Base-by-base conservation (phyloP, 2,329 filamentous ascomycete genomes). In the Aspergillus felis region DNA sequence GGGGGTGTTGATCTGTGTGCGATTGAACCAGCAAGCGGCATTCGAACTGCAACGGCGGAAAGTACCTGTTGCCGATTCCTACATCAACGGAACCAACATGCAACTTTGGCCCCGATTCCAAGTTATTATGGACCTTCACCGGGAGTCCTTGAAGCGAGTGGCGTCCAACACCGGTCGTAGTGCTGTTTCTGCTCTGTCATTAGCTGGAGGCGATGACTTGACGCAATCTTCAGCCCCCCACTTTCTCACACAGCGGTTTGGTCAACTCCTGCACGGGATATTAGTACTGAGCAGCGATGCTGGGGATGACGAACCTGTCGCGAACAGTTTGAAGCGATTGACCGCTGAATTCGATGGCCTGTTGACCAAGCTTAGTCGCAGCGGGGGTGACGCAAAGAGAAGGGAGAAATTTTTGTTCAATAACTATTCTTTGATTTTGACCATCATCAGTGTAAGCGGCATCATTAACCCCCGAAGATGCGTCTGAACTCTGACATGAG, bases 11-110 rank as follows among this genome's bases (percentile, higher is more conserved):
- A 82, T 97, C n/a, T 94, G 91, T 69, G 92, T 99, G 32, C 87
- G 94, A 5, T 77, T 99, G 17, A 99, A 96, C 66, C 94, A 97
- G 70, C 91, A 94, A 65, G 88, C 93, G 58, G 92, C 94, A 17
- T 99, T 99, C 71, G 91, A 96, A 74, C 82, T 97, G 35, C 94
- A 99, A 74, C 85, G 93, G 10, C 87, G 93, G 55, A 93, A 95
- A 70, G 86, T 97, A 1, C 94, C 94, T 0, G 88, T 91, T 4
- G 87, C 91, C 1, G 94, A 99, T 69, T 83, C 86, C 42, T 99
- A 99, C 71, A 88, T 97, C 71, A 99, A 99, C 72, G 92, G 87
- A 49, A 96, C 91, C 4, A 92, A 89, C 69, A 99, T 99, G 91
- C 84, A 94, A 2, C 84, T 99, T 5, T 99, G 94, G 94, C 94